phyloP scores from a whole-genome alignment of 495 filamentous ascomycete species.

The Penicillium riverlandense region DNA sequence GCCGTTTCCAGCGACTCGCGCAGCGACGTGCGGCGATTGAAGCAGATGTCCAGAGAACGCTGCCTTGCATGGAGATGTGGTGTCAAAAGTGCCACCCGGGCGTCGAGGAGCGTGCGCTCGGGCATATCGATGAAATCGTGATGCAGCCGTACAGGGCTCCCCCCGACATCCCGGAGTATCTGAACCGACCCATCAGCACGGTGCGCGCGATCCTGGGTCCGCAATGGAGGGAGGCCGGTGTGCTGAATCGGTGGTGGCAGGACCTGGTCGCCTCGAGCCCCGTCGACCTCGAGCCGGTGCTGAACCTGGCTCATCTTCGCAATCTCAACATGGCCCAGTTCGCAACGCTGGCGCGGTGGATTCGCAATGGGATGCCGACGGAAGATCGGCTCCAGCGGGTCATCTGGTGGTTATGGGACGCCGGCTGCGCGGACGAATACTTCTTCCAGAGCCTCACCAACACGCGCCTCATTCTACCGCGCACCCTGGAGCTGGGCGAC shows the following conservation, averaged over 20 bases:
- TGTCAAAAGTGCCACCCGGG: not conserved
- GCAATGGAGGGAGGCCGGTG: not conserved
- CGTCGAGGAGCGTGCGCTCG: not conserved
- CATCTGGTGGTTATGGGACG: not conserved
- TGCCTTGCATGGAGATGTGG: not conserved
- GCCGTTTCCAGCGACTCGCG: no score
- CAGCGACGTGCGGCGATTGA: no score
- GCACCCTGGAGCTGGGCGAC: not conserved
- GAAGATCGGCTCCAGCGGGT: no score
- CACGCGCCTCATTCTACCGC: not conserved
- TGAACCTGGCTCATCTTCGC: not conserved
- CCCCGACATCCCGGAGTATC: slow-evolving; percentile 6
- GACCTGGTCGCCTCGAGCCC: not conserved
- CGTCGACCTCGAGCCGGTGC: not conserved
- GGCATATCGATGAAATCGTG: slow-evolving; percentile 3
- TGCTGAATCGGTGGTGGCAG: slow-evolving; percentile 3
- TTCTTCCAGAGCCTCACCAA: no score
- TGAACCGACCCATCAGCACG: slow-evolving; percentile 3
- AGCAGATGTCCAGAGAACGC: no score
- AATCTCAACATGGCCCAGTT: no score
- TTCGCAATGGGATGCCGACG: no score
- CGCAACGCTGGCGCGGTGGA: no score
- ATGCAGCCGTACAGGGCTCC: slow-evolving; percentile 3
- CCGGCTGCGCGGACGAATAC: no score
- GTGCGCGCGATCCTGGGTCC: not conserved